These are phyloP conservation scores for Arthrobotrys iridis DNA, from an alignment of 2,329 filamentous ascomycete genomes.

Conservation along the genomic window DNA sequence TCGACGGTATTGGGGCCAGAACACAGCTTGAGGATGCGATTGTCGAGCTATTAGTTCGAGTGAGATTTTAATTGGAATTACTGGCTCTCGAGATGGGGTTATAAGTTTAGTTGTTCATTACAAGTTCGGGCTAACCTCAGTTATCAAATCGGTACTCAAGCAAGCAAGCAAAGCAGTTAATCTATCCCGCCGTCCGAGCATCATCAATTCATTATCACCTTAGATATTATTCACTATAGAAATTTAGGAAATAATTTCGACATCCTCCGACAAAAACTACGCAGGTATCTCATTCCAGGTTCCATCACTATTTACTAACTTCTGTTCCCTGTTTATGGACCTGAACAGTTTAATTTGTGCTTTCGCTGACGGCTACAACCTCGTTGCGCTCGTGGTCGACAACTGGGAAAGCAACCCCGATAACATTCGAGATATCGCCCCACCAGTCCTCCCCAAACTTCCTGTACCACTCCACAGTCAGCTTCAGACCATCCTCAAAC, in stretches of 20 bases:
- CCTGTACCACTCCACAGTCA: constrained; percentile 76
- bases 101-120: no score
- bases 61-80: no score
- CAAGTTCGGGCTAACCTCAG: background rate
- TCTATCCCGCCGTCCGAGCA: background rate
- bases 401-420: constrained; percentile 72
- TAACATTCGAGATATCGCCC: constrained; percentile 75
- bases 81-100: no score
- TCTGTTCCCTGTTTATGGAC: no score
- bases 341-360: background rate
- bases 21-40: no score
- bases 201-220: background rate
- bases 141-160: no score
- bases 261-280: background rate
- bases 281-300: background rate
- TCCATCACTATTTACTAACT: constrained; percentile 1
- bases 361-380: constrained; percentile 11
- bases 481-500: constrained; percentile 71
- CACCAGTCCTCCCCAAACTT: constrained; percentile 75
- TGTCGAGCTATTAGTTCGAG: no score
- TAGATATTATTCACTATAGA: constrained; percentile 8
- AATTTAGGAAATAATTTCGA: constrained; percentile 4
- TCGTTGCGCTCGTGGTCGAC: constrained; percentile 64
- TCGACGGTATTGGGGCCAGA: background rate
- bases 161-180: background rate